Conservation (phyloP, 805 yeast species). For the Kregervanrija delftensis region DNA sequence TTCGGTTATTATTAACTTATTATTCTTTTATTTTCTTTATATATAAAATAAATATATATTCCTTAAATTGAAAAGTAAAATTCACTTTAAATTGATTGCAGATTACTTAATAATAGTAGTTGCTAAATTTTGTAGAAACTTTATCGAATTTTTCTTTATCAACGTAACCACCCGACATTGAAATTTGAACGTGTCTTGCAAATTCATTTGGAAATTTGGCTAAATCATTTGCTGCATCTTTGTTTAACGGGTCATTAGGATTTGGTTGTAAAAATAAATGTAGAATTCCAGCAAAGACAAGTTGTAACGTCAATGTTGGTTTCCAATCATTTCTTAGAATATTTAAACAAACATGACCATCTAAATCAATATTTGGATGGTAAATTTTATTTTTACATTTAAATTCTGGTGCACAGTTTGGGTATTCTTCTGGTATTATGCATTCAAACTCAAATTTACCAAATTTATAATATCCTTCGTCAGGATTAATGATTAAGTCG, state of each 20-base stretch:
- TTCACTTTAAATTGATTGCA: too few species aligned
- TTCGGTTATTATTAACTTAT: background rate
- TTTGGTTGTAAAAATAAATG: constrained; percentile 87
- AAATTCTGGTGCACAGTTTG: constrained; percentile 90
- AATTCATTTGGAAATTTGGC: constrained; percentile 42
- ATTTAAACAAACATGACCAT: constrained; percentile 88
- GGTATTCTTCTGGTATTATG: constrained; percentile 63
- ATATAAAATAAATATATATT: background rate
- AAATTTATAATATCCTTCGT: constrained; percentile 63
- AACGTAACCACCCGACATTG: constrained; percentile 72
- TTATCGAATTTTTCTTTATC: constrained; percentile 55
- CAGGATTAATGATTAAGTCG: constrained; percentile 51
- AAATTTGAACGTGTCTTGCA: constrained; percentile 43
- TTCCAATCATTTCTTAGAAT: constrained; percentile 95
- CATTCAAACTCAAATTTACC: constrained; percentile 71
- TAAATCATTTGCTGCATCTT: constrained; percentile 70
- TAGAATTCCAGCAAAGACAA: constrained; percentile 77
- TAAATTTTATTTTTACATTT: constrained; percentile 64
- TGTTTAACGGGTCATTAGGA: constrained; percentile 86
- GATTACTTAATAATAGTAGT: too few species aligned
- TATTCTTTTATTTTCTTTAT: background rate
- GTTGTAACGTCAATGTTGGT: constrained; percentile 78
- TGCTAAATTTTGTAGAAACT: constrained; percentile 28
- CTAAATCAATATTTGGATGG: constrained; percentile 89
- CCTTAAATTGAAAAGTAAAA: too few species aligned